These are phyloP conservation scores for Citrullus mucosospermus DNA, from an alignment of 306 rosid species.

Conservation along the genomic window DNA sequence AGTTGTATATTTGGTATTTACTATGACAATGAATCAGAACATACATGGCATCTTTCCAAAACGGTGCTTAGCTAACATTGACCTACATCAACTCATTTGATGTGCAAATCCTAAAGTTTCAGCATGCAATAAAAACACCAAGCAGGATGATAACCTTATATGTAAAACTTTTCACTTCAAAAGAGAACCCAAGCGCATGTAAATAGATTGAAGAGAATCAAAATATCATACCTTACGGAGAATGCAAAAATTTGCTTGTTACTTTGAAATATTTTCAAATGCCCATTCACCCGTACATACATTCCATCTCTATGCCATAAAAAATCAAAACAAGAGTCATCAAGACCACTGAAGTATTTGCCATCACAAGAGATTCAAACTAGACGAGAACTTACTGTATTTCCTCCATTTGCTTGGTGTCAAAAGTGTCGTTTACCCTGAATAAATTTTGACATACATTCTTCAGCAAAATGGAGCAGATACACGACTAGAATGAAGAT, in stretches of 20 bases:
- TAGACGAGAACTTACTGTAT: slow-evolving; percentile 35
- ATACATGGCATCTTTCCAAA: neutral
- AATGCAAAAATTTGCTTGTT: slow-evolving; percentile 56
- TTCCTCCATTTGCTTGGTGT: slow-evolving; percentile 66
- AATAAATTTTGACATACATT: neutral
- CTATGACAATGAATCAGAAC: neutral
- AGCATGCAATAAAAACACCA: neutral
- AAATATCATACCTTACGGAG: slow-evolving; percentile 49
- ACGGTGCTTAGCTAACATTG: neutral
- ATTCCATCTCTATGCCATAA: slow-evolving; percentile 33
- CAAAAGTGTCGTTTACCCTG: slow-evolving; percentile 71
- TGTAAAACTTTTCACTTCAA: neutral
- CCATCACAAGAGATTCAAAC: neutral
- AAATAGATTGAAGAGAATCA: neutral
- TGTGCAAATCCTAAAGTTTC: neutral
- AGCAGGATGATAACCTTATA: neutral
- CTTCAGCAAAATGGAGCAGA: neutral
- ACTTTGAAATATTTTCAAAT: slow-evolving; percentile 72
- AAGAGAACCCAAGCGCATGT: neutral
- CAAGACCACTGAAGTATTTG: neutral
- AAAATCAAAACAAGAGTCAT: neutral
- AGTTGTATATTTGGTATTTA: neutral
- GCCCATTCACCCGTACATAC: slow-evolving; percentile 68
- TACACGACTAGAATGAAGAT: neutral
- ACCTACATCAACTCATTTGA: neutral